These are phyloP conservation scores for Tetrahymena elliotti DNA, from an alignment of 73 alveolate species.

Conservation along the genomic window DNA sequence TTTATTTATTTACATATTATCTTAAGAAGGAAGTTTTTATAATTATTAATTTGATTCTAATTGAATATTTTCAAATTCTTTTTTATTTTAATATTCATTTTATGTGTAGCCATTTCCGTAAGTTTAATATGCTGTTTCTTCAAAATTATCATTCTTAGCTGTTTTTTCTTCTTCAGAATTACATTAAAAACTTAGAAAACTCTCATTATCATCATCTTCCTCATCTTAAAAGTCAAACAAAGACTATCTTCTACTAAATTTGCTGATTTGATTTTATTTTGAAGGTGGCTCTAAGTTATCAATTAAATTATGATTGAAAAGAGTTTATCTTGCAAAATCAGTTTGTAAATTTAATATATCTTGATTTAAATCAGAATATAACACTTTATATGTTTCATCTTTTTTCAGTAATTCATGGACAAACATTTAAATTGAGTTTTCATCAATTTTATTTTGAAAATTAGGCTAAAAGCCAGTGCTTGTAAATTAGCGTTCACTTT, in stretches of 20 bases:
- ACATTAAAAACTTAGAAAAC: background rate
- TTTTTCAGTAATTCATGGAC: background rate
- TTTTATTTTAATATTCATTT: background rate
- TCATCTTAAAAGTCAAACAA: background rate
- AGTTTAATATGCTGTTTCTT: background rate
- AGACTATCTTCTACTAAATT: background rate
- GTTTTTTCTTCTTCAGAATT: background rate
- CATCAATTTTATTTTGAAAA: background rate
- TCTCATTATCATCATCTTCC: background rate
- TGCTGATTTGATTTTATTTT: background rate
- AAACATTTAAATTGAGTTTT: background rate
- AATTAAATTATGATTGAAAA: background rate
- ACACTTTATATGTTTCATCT: background rate
- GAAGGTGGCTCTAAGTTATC: background rate
- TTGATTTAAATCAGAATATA: background rate
- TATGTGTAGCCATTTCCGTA: background rate
- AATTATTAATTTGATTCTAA: background rate
- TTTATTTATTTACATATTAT: background rate
- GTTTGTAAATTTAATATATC: background rate
- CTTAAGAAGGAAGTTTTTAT: background rate
- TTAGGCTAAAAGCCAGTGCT: background rate
- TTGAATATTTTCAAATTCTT: background rate
- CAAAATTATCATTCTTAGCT: background rate
- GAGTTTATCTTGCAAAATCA: background rate
- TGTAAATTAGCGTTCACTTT: background rate